Evolutionary conservation across 139 green algal species (phyloP), one percentile per base, ranked within the genome.

Genomic region (Prasinococcaceae sp.): DNA sequence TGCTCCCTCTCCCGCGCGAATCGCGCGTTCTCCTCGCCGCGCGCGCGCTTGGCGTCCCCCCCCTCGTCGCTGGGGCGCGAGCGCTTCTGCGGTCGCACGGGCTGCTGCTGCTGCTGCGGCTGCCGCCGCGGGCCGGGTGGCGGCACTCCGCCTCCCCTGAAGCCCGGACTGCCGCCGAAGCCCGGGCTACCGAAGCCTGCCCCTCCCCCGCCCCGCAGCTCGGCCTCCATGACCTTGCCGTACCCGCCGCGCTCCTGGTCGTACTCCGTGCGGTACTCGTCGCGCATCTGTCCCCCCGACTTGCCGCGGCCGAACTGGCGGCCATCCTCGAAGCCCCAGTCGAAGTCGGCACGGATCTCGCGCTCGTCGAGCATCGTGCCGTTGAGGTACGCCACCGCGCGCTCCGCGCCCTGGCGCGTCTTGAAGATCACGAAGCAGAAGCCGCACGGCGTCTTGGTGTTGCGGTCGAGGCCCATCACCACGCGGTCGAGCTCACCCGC

Each of bases 271-370:
- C 90, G 70, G 69, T 93, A 94, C 77, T 97, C 90, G 63, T 98
- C 90, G 17, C 90, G 50, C 33, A 77, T 63, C 77, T 96, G 88
- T 0, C 90, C 90, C 2, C 90, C 92, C 43, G 55, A 81, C 2
- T 67, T 69, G 0, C 92, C 92, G 1, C 90, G 68, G 2, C 92
- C 92, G 75, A 79, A 99, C 67, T 98, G 89, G 25, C 92, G 58
- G 0, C 85, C 87, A 30, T 99, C 92, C 25, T 78, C 33, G 71
- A 94, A 97, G 47, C 92, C 92, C 84, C 90, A 98, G 70, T 99
- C 92, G 50, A 94, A 83, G 65, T 99, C 92, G 3, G 88, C 84
- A 4, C 92, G 75, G 24, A 99, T 88, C 25, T 77, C 66, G 2
- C 88, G 69, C 49, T 92, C 86, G 60, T 99, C 92, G 47, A 99